Base-by-base conservation (phyloP, 2,329 filamentous ascomycete genomes). In the Alternaria brassicae region DNA sequence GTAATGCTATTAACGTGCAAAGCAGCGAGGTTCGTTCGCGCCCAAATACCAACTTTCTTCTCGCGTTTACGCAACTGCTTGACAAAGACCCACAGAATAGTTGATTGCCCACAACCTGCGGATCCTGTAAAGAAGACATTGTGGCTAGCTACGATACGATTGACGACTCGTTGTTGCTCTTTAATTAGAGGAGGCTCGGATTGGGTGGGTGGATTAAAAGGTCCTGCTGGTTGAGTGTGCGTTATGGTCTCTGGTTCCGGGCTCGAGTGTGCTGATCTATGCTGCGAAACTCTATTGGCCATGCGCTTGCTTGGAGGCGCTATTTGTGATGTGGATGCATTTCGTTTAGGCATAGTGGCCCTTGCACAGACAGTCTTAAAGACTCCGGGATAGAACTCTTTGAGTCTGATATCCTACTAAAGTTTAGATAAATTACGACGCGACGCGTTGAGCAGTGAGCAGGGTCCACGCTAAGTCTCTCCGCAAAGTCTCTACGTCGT, bases 71-170 rank as follows among this genome's bases (percentile, higher is more conserved):
- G 57, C 3, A 86, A 74, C 3, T 73, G 70, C 7, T 70, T 74
- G 3, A 80, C 80, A 39, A 86, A 82, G 7, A 80, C 79, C 58
- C 81, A 82, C 0, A 88, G 73, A 2, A 86, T 82, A 0, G 84
- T 84, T 0, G 83, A 85, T 68, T 88, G 88, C 3, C 86, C 86
- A 44, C 82, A 85, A 0, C 87, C 87, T 10, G 86, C 87, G 0
- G 85, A 86, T 4, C 88, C 87, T 0, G 86, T 89, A 62, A 85
- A 89, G 67, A 89, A 90, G 15, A 89, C 84, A 56, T 89, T 89
- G 0, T 86, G 84, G 3, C 74, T 75, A 4, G 25, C 41, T n/a
- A 80, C 58, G 21, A 88, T 85, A 0, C 85, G 72, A 1, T 85
- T 74, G 0, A 87, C 81, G 3, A 87, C 67, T 2, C 72, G 74